These are phyloP conservation scores for Medicago ruthenica DNA, from an alignment of 306 rosid genomes.

Conservation along the genomic window DNA sequence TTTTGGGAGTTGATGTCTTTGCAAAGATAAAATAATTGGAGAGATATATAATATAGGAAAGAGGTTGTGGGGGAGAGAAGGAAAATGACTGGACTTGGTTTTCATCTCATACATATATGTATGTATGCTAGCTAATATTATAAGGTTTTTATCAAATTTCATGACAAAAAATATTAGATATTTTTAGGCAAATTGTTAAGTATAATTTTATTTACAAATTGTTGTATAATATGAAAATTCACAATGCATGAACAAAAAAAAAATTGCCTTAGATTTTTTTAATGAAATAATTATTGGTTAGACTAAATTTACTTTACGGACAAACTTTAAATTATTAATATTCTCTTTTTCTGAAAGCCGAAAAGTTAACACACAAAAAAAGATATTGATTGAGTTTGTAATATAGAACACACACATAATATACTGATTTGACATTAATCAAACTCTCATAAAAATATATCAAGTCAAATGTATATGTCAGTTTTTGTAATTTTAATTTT, in stretches of 20 bases:
- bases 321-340: too few relatives aligned
- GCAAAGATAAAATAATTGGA: conserved; percentile 75
- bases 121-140: background rate
- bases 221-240: background rate
- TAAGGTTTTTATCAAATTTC: background rate
- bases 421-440: too few relatives aligned
- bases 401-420: too few relatives aligned
- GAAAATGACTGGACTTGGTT: conserved; percentile 50
- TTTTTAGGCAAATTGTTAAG: background rate
- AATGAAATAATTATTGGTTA: too few relatives aligned
- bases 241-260: background rate
- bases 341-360: too few relatives aligned
- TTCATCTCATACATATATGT: conserved; percentile 34
- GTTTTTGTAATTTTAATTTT: background rate
- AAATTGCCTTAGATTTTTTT: too few relatives aligned
- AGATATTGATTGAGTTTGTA: too few relatives aligned
- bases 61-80: conserved; percentile 15
- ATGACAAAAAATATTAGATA: background rate
- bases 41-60: conserved; percentile 45
- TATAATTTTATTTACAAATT: background rate
- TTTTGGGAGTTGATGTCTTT: conserved; percentile 51
- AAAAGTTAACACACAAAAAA: too few relatives aligned
- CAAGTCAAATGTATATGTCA: background rate
- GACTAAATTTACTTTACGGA: too few relatives aligned
- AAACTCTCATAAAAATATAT: background rate